Percentiles rank a stretch among this genome's conserved stretches.
Conservation (phyloP, 129 eudicot genomes). For the Dittrichia graveolens region DNA sequence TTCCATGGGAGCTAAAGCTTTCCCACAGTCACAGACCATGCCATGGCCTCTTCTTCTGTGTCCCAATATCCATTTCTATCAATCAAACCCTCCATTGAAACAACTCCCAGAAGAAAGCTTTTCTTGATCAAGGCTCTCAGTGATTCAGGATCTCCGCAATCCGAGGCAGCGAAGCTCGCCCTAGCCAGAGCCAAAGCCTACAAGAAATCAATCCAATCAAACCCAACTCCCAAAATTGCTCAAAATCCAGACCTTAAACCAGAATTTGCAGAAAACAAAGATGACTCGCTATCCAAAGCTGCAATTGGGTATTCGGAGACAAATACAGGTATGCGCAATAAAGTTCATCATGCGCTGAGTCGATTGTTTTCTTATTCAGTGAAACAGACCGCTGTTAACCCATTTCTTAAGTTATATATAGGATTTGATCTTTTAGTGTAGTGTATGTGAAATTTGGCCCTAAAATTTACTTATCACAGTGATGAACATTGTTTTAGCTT, state of each 20-base stretch:
- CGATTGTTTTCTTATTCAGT: too few species aligned
- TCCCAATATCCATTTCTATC: constrained; percentile 49
- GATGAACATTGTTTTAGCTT: neutral
- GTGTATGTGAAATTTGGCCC: too few species aligned
- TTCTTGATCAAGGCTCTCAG: constrained; percentile 35
- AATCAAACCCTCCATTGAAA: constrained; percentile 42
- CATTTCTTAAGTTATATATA: too few species aligned
- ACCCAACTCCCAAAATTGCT: constrained; percentile 33
- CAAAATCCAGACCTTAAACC: constrained; percentile 34
- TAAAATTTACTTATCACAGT: too few species aligned
- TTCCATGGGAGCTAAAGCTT: constrained; percentile 22
- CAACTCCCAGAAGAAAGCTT: constrained; percentile 33
- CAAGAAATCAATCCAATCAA: constrained; percentile 41
- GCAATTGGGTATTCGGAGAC: constrained; percentile 11
- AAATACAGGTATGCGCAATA: constrained; percentile 12
- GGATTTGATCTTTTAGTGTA: too few species aligned
- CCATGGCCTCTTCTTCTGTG: constrained; percentile 49
- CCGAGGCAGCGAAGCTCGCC: constrained; percentile 65
- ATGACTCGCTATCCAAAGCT: constrained; percentile 14
- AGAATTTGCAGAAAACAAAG: constrained; percentile 33
- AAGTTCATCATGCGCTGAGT: too few species aligned
- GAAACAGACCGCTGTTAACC: too few species aligned
- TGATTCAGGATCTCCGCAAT: constrained; percentile 40
- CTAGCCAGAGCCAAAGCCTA: constrained; percentile 73
- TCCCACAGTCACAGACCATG: constrained; percentile 13